phyloP scores from a whole-genome alignment of 2,329 filamentous ascomycete genomes.

The Microdochium nivale region DNA sequence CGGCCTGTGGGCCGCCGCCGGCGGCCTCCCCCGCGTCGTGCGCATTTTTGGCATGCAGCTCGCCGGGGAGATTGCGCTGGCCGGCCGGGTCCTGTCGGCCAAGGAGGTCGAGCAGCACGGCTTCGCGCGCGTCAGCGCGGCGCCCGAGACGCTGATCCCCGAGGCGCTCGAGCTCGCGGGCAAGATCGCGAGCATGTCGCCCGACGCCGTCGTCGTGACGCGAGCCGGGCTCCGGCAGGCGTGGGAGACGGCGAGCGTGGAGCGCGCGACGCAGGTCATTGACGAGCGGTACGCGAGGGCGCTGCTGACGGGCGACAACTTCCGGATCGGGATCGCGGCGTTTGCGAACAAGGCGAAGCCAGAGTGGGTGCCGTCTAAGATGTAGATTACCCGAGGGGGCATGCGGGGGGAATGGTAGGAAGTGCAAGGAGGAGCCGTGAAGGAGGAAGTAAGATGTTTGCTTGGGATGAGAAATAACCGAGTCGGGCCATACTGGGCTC shows the following conservation, averaged over 20 bases:
- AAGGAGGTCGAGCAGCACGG: conserved; percentile 31
- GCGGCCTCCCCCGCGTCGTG: conserved; percentile 41
- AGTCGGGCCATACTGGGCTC: too few species aligned
- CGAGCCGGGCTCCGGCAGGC: conserved; percentile 26
- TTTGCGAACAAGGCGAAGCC: conserved; percentile 42
- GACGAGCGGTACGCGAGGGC: conserved; percentile 29
- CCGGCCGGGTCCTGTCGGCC: conserved; percentile 34
- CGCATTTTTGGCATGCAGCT: conserved; percentile 37
- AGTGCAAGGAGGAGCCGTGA: too few species aligned
- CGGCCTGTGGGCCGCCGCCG: conserved; percentile 44
- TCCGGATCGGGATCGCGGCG: conserved; percentile 38
- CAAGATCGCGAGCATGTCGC: conserved; percentile 23
- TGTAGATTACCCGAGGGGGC: too few species aligned
- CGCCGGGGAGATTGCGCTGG: conserved; percentile 39
- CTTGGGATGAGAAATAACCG: too few species aligned
- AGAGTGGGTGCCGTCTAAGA: conserved; percentile 37
- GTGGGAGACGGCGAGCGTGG: conserved; percentile 31
- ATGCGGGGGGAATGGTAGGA: too few species aligned
- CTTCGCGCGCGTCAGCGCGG: conserved; percentile 28
- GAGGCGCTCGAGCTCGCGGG: conserved; percentile 26
- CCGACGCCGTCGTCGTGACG: conserved; percentile 30
- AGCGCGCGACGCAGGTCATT: conserved; percentile 27
- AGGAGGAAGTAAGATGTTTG: too few species aligned
- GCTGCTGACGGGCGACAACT: conserved; percentile 34
- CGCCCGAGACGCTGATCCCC: conserved; percentile 21